Evolutionary conservation across 108 stramenopile species (phyloP).

Genomic region (Craspedostauros australis): DNA sequence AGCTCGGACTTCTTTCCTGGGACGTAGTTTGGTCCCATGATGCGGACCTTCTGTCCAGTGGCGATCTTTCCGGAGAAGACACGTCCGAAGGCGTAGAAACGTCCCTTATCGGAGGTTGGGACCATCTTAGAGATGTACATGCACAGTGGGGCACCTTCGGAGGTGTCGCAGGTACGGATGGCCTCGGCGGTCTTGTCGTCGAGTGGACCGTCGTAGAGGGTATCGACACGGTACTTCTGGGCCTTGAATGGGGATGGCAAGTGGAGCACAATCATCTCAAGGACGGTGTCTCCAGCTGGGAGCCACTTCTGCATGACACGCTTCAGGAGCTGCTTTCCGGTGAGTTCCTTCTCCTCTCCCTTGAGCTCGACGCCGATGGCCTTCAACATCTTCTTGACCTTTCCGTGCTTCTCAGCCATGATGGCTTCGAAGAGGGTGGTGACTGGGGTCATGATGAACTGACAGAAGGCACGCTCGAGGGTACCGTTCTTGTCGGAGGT

Average conservation of each 20-base stretch:
- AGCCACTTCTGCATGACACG: conserved; percentile 99
- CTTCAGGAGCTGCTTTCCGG: conserved; percentile 97
- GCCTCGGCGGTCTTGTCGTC: conserved; percentile 96
- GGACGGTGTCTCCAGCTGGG: conserved; percentile 97
- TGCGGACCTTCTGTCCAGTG: conserved; percentile 99
- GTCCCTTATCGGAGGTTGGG: conserved; percentile 98
- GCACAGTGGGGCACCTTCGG: conserved; percentile 91
- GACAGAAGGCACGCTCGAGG: conserved; percentile 97
- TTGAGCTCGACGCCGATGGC: conserved; percentile 97
- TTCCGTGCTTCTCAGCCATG: conserved; percentile 97
- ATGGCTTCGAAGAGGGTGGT: conserved; percentile 97
- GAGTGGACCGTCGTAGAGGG: conserved; percentile 97
- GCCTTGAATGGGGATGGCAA: conserved; percentile 96
- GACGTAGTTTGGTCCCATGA: conserved; percentile 99
- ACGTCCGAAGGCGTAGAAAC: conserved; percentile 99
- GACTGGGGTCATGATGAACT: conserved; percentile 99
- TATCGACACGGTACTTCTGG: conserved; percentile 97
- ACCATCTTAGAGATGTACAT: conserved; percentile 99
- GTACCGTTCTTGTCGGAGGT: conserved; percentile 81
- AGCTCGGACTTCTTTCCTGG: conserved; percentile 99
- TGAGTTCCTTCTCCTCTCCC: conserved; percentile 91
- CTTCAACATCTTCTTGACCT: conserved; percentile 99
- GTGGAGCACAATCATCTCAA: conserved; percentile 99
- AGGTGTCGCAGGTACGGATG: conserved; percentile 98
- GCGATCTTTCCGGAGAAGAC: conserved; percentile 99